These are phyloP conservation scores for Aspergillus tubingensis DNA, from an alignment of 2,329 filamentous ascomycete species.

Conservation along the genomic window DNA sequence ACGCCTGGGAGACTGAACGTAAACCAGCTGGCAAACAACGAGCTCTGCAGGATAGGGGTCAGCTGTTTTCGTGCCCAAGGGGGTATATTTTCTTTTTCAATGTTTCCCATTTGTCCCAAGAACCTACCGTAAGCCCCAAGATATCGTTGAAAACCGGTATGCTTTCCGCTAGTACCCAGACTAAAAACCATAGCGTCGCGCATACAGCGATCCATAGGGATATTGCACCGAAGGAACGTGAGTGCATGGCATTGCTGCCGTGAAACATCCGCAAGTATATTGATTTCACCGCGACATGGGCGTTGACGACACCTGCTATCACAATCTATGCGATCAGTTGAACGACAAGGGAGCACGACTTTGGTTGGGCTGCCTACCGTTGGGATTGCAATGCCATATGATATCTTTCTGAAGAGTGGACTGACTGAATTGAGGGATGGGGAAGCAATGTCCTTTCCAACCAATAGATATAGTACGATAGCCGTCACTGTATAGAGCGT, in stretches of 20 bases:
- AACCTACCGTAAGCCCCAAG: constrained; percentile 56
- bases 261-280: constrained; percentile 65
- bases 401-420: constrained; percentile 57
- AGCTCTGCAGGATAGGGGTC: not conserved
- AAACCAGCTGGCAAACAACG: constrained; percentile 59
- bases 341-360: not conserved
- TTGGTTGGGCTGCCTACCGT: constrained; percentile 12
- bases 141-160: constrained; percentile 69
- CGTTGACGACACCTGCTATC: constrained; percentile 68
- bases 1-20: constrained; percentile 42
- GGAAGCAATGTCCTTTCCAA: constrained; percentile 59
- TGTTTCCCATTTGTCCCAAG: not conserved
- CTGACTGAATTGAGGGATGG: constrained; percentile 66
- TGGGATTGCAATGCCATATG: constrained; percentile 67
- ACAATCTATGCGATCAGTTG: constrained; percentile 49
- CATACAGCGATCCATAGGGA: constrained; percentile 60
- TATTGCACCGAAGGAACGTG: constrained; percentile 50
- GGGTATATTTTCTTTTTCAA: too few relatives aligned
- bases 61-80: not conserved
- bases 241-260: constrained; percentile 54
- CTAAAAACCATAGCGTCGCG: constrained; percentile 56
- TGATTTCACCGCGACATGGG: constrained; percentile 64
- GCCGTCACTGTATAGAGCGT: constrained; percentile 65
- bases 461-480: constrained; percentile 66
- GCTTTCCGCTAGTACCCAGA: constrained; percentile 66